Evolutionary conservation across 345 rosid genomes (phyloP), one percentile per base, ranked within the genome.

Genomic region (Gossypium ekmanianum): DNA sequence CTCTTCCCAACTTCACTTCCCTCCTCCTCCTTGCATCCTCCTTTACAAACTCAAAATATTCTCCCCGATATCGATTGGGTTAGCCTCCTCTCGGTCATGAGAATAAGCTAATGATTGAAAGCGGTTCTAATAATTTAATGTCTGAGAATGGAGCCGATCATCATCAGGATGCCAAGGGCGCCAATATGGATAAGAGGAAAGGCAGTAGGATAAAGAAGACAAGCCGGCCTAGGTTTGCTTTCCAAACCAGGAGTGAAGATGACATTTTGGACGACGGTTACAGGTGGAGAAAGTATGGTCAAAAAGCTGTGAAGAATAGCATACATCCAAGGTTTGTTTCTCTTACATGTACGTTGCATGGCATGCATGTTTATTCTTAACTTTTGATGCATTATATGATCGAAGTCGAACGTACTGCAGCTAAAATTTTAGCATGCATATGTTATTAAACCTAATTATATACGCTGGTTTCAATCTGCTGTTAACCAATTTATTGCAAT

Each of bases 221-320:
- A 1, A 79, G 59, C 13, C 75, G 78, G 24, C 94, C 88, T 13
- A 75, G 91, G 77, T 88, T 83, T 73, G 92, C 89, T 0, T 92
- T 92, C 74, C 90, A 88, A 77, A 92, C 97, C 1, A 85, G 86
- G 76, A 90, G 87, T 70, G 88, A 73, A 4, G 88, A 87, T 73
- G 92, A 91, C 75, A 79, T 92, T 52, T 91, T 92, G 44, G 97
- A 92, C 47, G 94, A 90, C 62, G 97, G 97, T 20, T 92, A 83
- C 55, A 81, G 91, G 1, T 91, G 94, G 92, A 90, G 94, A 72
- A 90, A 85, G 78, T 88, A 89, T 43, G 94, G 94, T 3, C 94
- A 89, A 67, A 89, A 89, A 75, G 79, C 91, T 9, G 91, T 92
- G 44, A 90, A 90, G 83, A 87, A 87, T 71, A 88, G 87, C 82